These are phyloP conservation scores for Lipomyces starkeyi DNA, from an alignment of 805 yeast species.

Conservation along the genomic window DNA sequence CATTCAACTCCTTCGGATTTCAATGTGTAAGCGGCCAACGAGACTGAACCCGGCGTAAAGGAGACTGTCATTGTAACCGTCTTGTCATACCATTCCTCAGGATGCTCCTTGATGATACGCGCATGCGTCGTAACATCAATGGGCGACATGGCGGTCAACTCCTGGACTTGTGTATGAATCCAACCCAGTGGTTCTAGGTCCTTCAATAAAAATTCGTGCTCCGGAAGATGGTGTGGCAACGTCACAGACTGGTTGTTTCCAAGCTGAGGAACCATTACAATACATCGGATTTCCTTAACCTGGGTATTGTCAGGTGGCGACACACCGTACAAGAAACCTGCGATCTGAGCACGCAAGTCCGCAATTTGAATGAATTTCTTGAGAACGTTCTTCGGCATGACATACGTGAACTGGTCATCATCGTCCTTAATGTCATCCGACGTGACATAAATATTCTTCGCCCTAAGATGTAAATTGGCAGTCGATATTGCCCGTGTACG, in stretches of 20 bases:
- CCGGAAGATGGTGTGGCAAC: constrained; percentile 58
- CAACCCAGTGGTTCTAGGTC: constrained; percentile 85
- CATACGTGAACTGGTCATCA: constrained; percentile 65
- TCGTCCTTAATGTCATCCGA: constrained; percentile 63
- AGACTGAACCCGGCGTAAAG: constrained; percentile 82
- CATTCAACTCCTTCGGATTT: constrained; percentile 73
- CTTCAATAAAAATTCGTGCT: constrained; percentile 49
- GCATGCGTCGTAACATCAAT: constrained; percentile 71
- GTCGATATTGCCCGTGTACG: constrained; percentile 82
- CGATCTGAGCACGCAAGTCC: constrained; percentile 82
- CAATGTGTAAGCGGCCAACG: constrained; percentile 69
- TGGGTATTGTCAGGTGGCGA: constrained; percentile 73
- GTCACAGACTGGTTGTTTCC: constrained; percentile 73
- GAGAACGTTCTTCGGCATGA: constrained; percentile 82
- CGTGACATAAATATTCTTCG: constrained; percentile 74
- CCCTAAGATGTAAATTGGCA: constrained; percentile 70
- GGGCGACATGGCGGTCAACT: constrained; percentile 66
- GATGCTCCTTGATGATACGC: constrained; percentile 46
- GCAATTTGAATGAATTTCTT: constrained; percentile 78
- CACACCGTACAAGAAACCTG: constrained; percentile 79
- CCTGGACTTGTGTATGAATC: constrained; percentile 88
- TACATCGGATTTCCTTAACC: constrained; percentile 76
- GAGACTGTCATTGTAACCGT: constrained; percentile 68
- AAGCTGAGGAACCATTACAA: constrained; percentile 86
- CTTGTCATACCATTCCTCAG: constrained; percentile 50